Conservation (phyloP, 1,284 basidiomycete genomes). For the Cutaneotrichosporon cavernicola region DNA sequence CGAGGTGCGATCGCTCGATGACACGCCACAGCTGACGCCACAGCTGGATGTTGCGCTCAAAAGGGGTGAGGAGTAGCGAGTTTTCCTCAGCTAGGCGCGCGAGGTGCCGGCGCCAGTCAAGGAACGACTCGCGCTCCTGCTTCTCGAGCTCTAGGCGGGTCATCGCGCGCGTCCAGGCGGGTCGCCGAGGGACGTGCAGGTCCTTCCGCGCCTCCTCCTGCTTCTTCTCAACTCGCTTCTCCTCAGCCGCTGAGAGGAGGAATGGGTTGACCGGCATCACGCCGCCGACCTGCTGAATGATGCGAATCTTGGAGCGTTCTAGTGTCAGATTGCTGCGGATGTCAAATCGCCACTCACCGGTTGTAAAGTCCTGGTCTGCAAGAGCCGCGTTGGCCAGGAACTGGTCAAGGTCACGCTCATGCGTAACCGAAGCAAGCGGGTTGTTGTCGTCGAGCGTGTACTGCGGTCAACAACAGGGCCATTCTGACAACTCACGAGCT, state of each 20-base stretch:
- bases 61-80: slow-evolving; percentile 82
- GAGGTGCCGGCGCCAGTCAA: slow-evolving; percentile 87
- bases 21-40: slow-evolving; percentile 97
- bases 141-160: slow-evolving; percentile 74
- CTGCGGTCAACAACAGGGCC: slow-evolving; percentile 52
- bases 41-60: slow-evolving; percentile 93
- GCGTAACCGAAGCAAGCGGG: slow-evolving; percentile 86
- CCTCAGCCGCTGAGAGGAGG: slow-evolving; percentile 79
- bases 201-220: slow-evolving; percentile 71
- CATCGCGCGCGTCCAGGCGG: slow-evolving; percentile 78
- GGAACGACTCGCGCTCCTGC: slow-evolving; percentile 81
- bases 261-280: slow-evolving; percentile 72
- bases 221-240: slow-evolving; percentile 68
- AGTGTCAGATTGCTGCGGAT: slow-evolving; percentile 15
- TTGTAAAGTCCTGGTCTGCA: slow-evolving; percentile 95
- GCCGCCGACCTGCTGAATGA: slow-evolving; percentile 69
- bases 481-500: slow-evolving; percentile 61
- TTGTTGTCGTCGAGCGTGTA: slow-evolving; percentile 75
- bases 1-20: slow-evolving; percentile 84
- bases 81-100: slow-evolving; percentile 62
- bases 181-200: slow-evolving; percentile 72
- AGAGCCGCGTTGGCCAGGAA: slow-evolving; percentile 93
- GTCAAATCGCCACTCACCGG: slow-evolving; percentile 61
- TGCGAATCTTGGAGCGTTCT: slow-evolving; percentile 90
- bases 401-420: slow-evolving; percentile 93